Conservation (phyloP, 306 rosid genomes). For the Vachellia collinsii region DNA sequence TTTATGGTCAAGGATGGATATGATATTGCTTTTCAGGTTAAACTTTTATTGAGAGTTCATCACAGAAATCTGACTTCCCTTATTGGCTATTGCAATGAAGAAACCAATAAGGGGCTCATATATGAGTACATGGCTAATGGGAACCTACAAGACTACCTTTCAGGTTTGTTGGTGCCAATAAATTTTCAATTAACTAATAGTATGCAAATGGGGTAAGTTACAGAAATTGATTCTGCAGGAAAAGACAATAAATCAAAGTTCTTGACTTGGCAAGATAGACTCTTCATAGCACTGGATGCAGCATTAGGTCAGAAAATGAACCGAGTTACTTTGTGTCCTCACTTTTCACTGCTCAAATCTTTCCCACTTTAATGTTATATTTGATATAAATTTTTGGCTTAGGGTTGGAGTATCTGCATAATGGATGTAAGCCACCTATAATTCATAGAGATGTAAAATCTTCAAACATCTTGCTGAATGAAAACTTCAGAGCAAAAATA, state of each 20-base stretch:
- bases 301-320: slow-evolving; percentile 44
- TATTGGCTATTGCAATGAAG: slow-evolving; percentile 45
- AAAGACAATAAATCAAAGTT: not conserved
- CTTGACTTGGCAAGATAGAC: slow-evolving; percentile 51
- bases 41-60: slow-evolving; percentile 44
- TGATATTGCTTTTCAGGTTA: slow-evolving; percentile 25
- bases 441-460: slow-evolving; percentile 56
- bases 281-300: slow-evolving; percentile 46
- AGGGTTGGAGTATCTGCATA: slow-evolving; percentile 56
- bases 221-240: slow-evolving; percentile 16
- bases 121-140: slow-evolving; percentile 48
- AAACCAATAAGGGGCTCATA: slow-evolving; percentile 35
- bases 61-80: slow-evolving; percentile 47
- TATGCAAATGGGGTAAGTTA: not conserved
- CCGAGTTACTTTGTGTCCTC: not conserved
- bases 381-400: not conserved
- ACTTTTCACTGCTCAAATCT: not conserved
- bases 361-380: not conserved
- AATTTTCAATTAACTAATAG: not conserved
- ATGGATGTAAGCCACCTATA: slow-evolving; percentile 45
- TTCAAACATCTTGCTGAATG: slow-evolving; percentile 48
- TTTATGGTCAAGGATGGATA: not conserved
- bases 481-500: slow-evolving; percentile 49
- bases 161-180: slow-evolving; percentile 34
- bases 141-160: slow-evolving; percentile 41